These are phyloP conservation scores for Telfairia occidentalis DNA, from an alignment of 331 rosid species.

Conservation along the genomic window DNA sequence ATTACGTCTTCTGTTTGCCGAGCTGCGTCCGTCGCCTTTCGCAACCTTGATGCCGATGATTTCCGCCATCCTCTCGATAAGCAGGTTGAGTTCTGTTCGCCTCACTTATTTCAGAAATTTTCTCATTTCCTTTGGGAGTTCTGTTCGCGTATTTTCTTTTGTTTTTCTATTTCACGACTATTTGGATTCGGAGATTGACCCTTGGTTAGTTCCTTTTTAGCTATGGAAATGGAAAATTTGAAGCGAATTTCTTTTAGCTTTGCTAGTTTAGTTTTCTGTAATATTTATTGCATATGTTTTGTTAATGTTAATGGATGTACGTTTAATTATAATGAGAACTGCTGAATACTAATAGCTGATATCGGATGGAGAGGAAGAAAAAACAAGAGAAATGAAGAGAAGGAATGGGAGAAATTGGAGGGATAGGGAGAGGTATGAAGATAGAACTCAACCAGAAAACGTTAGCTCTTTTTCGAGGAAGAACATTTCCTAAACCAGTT, in stretches of 20 bases:
- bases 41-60: slow-evolving; percentile 82
- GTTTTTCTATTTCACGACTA: background rate
- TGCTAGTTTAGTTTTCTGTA: background rate
- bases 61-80: slow-evolving; percentile 93
- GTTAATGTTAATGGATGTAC: background rate
- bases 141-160: background rate
- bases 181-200: background rate
- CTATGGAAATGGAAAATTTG: background rate
- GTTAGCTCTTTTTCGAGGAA: background rate
- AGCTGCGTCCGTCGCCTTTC: slow-evolving; percentile 53
- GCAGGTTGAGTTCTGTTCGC: slow-evolving; percentile 46
- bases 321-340: background rate
- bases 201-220: background rate
- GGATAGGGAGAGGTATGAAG: background rate
- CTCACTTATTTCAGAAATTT: background rate
- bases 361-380: background rate
- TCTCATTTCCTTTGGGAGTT: background rate
- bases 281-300: background rate
- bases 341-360: background rate
- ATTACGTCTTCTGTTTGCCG: slow-evolving; percentile 25
- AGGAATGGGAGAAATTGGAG: background rate
- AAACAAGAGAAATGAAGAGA: background rate
- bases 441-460: background rate
- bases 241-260: no score
- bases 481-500: background rate